Evolutionary conservation across 257 asterid species (phyloP), one percentile per base, ranked within the genome.

Genomic region (Buddleja alternifolia): DNA sequence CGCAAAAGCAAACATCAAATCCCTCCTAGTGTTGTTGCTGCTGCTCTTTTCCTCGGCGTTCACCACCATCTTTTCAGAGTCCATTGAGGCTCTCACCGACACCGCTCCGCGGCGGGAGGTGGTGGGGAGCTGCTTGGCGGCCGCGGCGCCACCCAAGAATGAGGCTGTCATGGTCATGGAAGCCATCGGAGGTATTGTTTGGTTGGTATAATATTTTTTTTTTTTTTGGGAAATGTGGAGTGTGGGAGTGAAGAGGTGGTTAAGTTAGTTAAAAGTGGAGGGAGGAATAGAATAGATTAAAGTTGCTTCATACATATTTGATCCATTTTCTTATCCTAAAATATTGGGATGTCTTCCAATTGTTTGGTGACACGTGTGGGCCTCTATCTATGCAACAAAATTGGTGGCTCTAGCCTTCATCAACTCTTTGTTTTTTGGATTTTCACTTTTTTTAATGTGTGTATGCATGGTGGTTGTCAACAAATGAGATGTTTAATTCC

Each of bases 1-100:
- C 1, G 83, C 84, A 14, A 67, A 79, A 0, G 84, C 95, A 10
- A 88, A 74, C 85, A 83, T 80, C 86, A 85, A 14, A 23, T 78
- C 90, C 79, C 97, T 84, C 63, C 97, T 82, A 0, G 76, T 75
- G 60, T 85, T n/a, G n/a, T n/a, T n/a, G n/a, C n/a, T 79, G 79
- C 16, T 80, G 58, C 59, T 69, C 69, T 78, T 81, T 39, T 65
- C 83, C 55, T 63, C 67, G 42, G 44, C 71, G 24, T 44, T 73
- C 25, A 53, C 67, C 45, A 10, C 82, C 70, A 66, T 47, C 39
- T 70, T 75, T 8, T 78, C 84, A 7, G 83, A 32, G 17, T 47
- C 83, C 73, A 12, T 80, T 0, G 86, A 79, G 21, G 91, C 94
- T 73, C 81, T 84, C 1, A 77, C 82, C 25, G 42, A 54, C 70